Evolutionary conservation across 169 alveolate species (phyloP).

Genomic region (Eimeria sp.): DNA sequence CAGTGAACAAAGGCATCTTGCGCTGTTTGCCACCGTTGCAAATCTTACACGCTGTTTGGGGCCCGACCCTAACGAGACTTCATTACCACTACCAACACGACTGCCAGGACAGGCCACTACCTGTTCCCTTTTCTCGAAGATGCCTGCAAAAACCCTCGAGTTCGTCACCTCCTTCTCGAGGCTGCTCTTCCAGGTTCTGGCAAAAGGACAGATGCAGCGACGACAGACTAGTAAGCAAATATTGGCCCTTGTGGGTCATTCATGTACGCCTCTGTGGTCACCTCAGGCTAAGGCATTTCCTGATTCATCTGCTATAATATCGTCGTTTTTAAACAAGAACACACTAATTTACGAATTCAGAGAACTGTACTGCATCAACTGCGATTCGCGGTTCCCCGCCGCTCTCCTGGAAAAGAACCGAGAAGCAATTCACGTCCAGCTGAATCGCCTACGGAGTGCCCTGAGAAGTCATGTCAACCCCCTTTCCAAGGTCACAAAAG

Average conservation of each 20-base stretch:
- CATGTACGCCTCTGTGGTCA: constrained; percentile 27
- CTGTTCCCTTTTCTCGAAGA: not conserved
- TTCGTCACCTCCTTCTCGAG: constrained; percentile 14
- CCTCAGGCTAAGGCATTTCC: not conserved
- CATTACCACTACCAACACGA: not conserved
- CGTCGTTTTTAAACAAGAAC: not conserved
- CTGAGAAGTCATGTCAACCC: constrained; percentile 9
- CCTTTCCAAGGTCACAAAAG: not conserved
- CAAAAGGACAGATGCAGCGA: constrained; percentile 1
- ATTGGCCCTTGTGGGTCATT: constrained; percentile 61
- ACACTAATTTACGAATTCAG: constrained; percentile 21
- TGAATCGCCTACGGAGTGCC: not conserved
- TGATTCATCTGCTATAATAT: not conserved
- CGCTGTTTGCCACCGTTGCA: constrained; percentile 1
- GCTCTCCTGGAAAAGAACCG: not conserved
- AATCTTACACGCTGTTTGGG: constrained; percentile 1
- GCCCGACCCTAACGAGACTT: not conserved
- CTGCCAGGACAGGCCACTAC: not conserved
- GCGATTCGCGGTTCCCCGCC: not conserved
- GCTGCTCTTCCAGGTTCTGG: constrained; percentile 9
- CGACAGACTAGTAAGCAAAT: not conserved
- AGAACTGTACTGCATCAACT: constrained; percentile 14
- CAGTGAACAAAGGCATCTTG: not conserved
- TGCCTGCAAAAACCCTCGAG: constrained; percentile 6
- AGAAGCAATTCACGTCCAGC: constrained; percentile 32